These are phyloP conservation scores for Phallus indusiatus DNA, from an alignment of 768 basidiomycete species.

Conservation along the genomic window DNA sequence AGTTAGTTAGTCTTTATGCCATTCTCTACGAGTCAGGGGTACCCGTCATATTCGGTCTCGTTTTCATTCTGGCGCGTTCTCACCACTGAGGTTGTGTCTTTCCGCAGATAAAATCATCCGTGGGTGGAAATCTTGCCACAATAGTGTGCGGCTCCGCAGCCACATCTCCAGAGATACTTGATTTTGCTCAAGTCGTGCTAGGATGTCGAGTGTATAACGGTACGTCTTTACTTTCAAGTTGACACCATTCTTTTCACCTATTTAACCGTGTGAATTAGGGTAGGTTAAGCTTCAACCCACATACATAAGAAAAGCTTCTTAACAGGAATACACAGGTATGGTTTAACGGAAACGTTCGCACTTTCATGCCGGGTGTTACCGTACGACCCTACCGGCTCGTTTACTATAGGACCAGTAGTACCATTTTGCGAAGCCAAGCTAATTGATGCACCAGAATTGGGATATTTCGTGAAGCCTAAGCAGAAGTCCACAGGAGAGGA, in stretches of 20 bases:
- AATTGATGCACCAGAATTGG: slow-evolving; percentile 83
- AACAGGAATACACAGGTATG: slow-evolving; percentile 41
- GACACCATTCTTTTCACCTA: too few relatives aligned
- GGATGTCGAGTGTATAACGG: slow-evolving; percentile 72
- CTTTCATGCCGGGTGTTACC: slow-evolving; percentile 46
- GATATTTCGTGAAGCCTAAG: slow-evolving; percentile 43
- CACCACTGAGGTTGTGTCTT: too few relatives aligned
- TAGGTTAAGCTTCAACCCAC: not conserved
- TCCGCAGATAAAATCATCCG: slow-evolving; percentile 62
- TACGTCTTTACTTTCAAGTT: slow-evolving; percentile 17
- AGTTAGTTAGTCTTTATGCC: slow-evolving; percentile 32
- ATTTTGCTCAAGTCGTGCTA: slow-evolving; percentile 82
- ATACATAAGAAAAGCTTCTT: not conserved
- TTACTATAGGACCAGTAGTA: slow-evolving; percentile 76
- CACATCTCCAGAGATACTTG: slow-evolving; percentile 73
- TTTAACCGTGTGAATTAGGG: not conserved
- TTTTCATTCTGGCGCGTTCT: not conserved
- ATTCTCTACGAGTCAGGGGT: not conserved
- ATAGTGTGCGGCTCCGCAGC: slow-evolving; percentile 84
- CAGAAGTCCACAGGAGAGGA: slow-evolving; percentile 20
- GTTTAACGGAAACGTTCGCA: slow-evolving; percentile 83
- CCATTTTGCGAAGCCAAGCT: slow-evolving; percentile 77
- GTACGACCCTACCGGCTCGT: slow-evolving; percentile 53
- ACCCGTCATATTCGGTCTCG: not conserved
- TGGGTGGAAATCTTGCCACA: slow-evolving; percentile 68